Conservation (phyloP, 2,329 filamentous ascomycete genomes). For the Cryphonectria japonica region DNA sequence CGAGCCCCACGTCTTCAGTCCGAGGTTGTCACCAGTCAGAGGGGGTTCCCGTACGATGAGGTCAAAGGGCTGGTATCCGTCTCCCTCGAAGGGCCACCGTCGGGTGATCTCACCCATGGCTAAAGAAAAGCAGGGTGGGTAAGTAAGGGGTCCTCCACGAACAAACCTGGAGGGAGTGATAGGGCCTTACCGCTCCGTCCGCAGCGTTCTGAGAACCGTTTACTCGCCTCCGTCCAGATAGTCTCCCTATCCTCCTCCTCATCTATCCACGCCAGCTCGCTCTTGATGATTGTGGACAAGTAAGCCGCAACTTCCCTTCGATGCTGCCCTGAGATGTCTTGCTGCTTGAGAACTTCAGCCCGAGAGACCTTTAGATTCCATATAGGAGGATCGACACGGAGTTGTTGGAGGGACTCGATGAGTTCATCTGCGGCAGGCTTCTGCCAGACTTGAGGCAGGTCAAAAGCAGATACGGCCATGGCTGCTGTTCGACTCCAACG, state of each 20-base stretch:
- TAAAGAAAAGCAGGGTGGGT: slow-evolving; percentile 32
- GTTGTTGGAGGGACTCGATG: slow-evolving; percentile 64
- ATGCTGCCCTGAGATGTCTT: slow-evolving; percentile 47
- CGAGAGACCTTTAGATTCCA: slow-evolving; percentile 60
- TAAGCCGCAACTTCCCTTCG: slow-evolving; percentile 64
- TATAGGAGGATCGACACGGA: slow-evolving; percentile 69
- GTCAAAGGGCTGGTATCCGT: slow-evolving; percentile 52
- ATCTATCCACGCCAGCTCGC: slow-evolving; percentile 68
- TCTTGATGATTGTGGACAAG: slow-evolving; percentile 70
- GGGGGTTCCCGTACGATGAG: slow-evolving; percentile 83
- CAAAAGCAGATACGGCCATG: slow-evolving; percentile 47
- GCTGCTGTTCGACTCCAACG: neutral
- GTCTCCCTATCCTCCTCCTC: slow-evolving; percentile 67
- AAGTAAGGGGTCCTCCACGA: neutral
- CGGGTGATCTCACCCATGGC: slow-evolving; percentile 62
- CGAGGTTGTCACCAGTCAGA: slow-evolving; percentile 83
- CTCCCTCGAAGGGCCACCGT: slow-evolving; percentile 54
- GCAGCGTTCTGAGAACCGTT: slow-evolving; percentile 81
- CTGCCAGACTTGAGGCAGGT: slow-evolving; percentile 83
- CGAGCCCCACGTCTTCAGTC: slow-evolving; percentile 94
- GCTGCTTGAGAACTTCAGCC: slow-evolving; percentile 46
- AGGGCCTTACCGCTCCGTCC: slow-evolving; percentile 67
- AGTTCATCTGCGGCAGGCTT: slow-evolving; percentile 70
- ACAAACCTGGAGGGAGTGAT: neutral
- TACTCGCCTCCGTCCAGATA: slow-evolving; percentile 79